These are phyloP conservation scores for Coffea eugenioides DNA, from an alignment of 257 asterid species.

Conservation along the genomic window DNA sequence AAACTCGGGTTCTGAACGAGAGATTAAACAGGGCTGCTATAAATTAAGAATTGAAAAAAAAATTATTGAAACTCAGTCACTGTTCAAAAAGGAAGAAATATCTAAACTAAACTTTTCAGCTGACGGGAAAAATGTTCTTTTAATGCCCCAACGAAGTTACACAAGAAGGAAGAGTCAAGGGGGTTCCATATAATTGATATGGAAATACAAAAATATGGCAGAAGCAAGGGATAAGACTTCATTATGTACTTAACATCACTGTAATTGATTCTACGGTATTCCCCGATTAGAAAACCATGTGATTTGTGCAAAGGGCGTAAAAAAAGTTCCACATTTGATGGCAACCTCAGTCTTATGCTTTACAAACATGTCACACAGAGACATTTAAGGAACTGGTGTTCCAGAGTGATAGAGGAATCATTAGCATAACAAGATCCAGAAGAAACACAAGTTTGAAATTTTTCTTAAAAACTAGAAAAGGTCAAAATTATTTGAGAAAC, in stretches of 20 bases:
- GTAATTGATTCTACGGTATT: not conserved
- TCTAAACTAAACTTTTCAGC: not conserved
- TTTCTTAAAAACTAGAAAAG: not conserved
- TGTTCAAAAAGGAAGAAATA: not conserved
- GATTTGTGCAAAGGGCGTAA: not conserved
- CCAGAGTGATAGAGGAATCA: conserved; percentile 1
- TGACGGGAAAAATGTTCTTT: not conserved
- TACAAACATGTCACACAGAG: not conserved
- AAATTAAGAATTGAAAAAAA: not conserved
- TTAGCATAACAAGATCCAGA: not conserved
- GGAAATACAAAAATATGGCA: not conserved
- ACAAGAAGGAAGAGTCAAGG: not conserved
- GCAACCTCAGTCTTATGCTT: not conserved
- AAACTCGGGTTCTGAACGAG: not conserved
- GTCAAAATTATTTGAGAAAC: not conserved
- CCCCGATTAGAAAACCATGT: not conserved
- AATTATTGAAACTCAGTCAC: not conserved
- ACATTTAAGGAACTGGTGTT: not conserved
- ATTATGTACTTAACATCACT: not conserved
- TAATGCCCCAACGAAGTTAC: not conserved
- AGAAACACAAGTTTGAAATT: not conserved
- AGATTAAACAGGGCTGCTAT: not conserved
- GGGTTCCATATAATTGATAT: not conserved
- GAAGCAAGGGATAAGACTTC: not conserved
- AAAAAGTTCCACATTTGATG: not conserved